Conservation (phyloP, 176 grass and related monocot genomes). For the Oryza glaberrima region DNA sequence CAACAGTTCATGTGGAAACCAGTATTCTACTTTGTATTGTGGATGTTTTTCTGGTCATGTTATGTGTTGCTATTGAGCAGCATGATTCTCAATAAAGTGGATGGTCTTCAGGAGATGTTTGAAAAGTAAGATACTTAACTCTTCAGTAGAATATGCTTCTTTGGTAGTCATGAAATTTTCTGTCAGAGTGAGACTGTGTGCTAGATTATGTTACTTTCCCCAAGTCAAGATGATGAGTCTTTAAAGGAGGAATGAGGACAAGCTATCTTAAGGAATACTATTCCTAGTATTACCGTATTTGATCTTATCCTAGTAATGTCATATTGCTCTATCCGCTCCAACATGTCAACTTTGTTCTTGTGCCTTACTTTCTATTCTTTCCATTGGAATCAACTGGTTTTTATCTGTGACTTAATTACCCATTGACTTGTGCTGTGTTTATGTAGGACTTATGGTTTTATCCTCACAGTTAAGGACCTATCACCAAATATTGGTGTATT, state of each 20-base stretch:
- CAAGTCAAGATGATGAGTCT: background rate
- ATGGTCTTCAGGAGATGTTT: slow-evolving; percentile 82
- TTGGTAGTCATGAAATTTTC: background rate
- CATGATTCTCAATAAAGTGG: slow-evolving; percentile 69
- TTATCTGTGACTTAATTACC: background rate
- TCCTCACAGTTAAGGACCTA: slow-evolving; percentile 77
- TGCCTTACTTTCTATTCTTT: background rate
- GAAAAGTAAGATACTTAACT: slow-evolving; percentile 66
- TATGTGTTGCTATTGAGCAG: slow-evolving; percentile 71
- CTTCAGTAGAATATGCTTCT: background rate
- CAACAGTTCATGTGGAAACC: slow-evolving; percentile 59
- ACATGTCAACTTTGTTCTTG: background rate
- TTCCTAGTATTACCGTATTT: slow-evolving; percentile 12
- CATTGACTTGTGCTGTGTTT: slow-evolving; percentile 33
- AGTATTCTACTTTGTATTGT: slow-evolving; percentile 68
- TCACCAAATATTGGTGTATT: slow-evolving; percentile 86
- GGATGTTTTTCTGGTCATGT: slow-evolving; percentile 70
- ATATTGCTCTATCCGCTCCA: background rate
- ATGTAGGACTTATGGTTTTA: slow-evolving; percentile 86
- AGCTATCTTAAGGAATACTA: background rate
- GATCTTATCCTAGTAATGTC: background rate
- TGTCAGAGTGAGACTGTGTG: background rate
- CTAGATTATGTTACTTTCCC: slow-evolving; percentile 9
- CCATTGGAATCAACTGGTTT: background rate
- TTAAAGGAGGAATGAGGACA: background rate